Base-by-base conservation (phyloP, 75 land plant genomes). In the Cryptomeria japonica region DNA sequence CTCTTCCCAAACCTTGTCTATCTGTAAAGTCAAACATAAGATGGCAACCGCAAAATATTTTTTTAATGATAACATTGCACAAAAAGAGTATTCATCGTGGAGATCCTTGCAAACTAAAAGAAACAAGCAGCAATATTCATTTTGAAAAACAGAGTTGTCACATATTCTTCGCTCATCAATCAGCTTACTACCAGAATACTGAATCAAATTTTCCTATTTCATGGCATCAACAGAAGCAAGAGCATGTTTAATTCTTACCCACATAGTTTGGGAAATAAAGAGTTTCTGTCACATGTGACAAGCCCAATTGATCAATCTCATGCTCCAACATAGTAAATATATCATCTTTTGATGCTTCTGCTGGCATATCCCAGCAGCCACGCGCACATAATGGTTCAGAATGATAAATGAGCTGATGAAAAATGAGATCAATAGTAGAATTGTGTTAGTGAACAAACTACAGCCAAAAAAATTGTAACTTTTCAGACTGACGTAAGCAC, bases 341-440 rank as follows among this genome's bases (percentile, higher is more conserved):
- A 13, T 91, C 39, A 37, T 51, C 88, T 85, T 90, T 89, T 78
- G 94, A 89, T 41, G 78, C 70, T 86, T 86, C 92, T 53, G 88
- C 87, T 41, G 93, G 93, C 18, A 84, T 38, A 84, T 91, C 93
- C 99, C 98, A 98, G 87, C 92, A 96, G 51, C 99, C 99, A 76
- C 99, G 96, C 56, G 93, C 91, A 82, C 98, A 95, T 78, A 98
- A 85, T 70, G 87, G 87, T 87, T 91, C 91, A 87, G 88, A 89
- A 86, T 88, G 41, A 55, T 86, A 92, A 55, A 96, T 93, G 42
- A 96, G 85, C 99, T 97, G 89, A 53, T 83, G 64, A 37, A 22
- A n/a, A 32, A 87, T 19, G 55, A 70, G 44, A 19, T 22, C 80
- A 38, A 46, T 70, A 44, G 55, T 68, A 87, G 79, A 89, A 84